Percentiles rank a stretch among this genome's conserved stretches.
phyloP scores from a whole-genome alignment of 2,329 filamentous ascomycete species.

The Chrysoporthe deuterocubensis region DNA sequence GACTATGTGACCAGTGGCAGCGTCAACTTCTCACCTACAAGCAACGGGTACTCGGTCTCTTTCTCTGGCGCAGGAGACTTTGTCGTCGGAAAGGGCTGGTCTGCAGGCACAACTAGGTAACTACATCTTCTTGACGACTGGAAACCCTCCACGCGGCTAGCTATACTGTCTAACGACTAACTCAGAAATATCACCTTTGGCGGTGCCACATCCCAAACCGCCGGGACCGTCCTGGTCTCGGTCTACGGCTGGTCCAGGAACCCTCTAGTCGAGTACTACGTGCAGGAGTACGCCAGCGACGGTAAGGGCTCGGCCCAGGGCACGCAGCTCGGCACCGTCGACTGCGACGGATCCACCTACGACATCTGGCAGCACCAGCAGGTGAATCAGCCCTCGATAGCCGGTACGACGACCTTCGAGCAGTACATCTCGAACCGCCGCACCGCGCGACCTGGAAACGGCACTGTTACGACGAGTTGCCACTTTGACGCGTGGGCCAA shows the following conservation, averaged over 20 bases:
- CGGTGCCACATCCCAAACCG: slow-evolving; percentile 32
- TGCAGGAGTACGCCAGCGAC: slow-evolving; percentile 41
- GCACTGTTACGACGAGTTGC: slow-evolving; percentile 52
- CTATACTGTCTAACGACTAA: neutral
- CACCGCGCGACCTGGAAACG: slow-evolving; percentile 47
- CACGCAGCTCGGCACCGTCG: slow-evolving; percentile 38
- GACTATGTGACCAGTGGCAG: slow-evolving; percentile 46
- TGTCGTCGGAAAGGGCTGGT: slow-evolving; percentile 64
- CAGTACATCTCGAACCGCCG: slow-evolving; percentile 55
- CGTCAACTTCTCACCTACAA: slow-evolving; percentile 36
- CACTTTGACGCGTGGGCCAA: slow-evolving; percentile 58
- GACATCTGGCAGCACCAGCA: slow-evolving; percentile 42
- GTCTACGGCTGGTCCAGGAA: slow-evolving; percentile 44
- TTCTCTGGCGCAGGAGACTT: slow-evolving; percentile 55
- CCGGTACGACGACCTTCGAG: slow-evolving; percentile 52
- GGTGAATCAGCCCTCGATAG: slow-evolving; percentile 49
- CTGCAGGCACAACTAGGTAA: slow-evolving; percentile 54
- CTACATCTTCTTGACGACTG: neutral
- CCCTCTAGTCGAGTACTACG: slow-evolving; percentile 46
- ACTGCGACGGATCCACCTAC: slow-evolving; percentile 41
- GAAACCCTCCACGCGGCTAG: too few species aligned
- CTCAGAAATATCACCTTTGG: slow-evolving; percentile 38
- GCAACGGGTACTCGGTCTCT: slow-evolving; percentile 45
- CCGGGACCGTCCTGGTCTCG: slow-evolving; percentile 40
- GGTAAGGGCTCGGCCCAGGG: slow-evolving; percentile 37